Conservation (phyloP, 1,284 basidiomycete genomes). For the Kwoniella shivajii region DNA sequence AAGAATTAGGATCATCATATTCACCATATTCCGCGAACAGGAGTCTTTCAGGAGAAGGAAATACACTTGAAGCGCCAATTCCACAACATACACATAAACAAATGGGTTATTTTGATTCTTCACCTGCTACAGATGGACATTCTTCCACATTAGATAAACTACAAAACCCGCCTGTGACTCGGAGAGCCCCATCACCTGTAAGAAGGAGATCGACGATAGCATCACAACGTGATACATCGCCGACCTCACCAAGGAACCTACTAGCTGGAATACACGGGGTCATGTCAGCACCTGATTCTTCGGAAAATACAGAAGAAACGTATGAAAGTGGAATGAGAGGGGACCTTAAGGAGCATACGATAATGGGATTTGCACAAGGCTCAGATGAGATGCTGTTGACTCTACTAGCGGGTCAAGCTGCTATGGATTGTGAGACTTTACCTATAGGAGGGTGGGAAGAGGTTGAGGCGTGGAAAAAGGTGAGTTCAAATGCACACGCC, state of each 20-base stretch:
- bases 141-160: constrained; percentile 6
- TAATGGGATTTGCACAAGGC: constrained; percentile 30
- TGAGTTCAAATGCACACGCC: constrained; percentile 52
- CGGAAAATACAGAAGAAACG: not conserved
- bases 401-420: constrained; percentile 81
- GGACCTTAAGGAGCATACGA: constrained; percentile 16
- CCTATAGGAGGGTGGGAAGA: constrained; percentile 78
- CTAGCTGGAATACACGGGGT: constrained; percentile 4
- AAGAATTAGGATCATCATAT: not conserved
- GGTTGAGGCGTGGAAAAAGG: constrained; percentile 89
- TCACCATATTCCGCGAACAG: not conserved
- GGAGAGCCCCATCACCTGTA: constrained; percentile 5
- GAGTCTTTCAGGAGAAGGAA: too few relatives aligned
- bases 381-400: constrained; percentile 76
- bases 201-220: constrained; percentile 2
- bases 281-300: constrained; percentile 12
- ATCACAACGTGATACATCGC: constrained; percentile 2
- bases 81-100: not conserved
- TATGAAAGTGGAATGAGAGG: constrained; percentile 8
- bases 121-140: constrained; percentile 17
- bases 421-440: constrained; percentile 68
- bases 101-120: constrained; percentile 8
- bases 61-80: not conserved
- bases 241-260: not conserved
- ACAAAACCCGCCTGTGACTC: not conserved